Evolutionary conservation across 345 rosid species (phyloP), one percentile per base, ranked within the genome.

Genomic region (Hypericum androsaemum): DNA sequence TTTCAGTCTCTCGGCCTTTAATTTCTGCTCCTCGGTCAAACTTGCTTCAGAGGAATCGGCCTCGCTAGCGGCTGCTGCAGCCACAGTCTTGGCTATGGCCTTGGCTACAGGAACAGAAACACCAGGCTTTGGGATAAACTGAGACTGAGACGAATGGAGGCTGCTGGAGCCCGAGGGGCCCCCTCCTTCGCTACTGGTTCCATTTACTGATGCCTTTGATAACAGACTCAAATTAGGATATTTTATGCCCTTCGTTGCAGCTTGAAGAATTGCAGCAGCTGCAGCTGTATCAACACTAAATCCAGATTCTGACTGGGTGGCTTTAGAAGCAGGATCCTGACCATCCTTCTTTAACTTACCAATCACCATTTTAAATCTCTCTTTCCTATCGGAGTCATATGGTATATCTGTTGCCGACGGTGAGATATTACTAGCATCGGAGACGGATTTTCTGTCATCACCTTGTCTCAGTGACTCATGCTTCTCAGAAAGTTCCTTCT

Each of bases 251-350:
- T 79, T 78, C 39, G 78, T 83, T 53, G 88, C 98, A 6, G 82
- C 98, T 74, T 88, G 86, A 68, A 92, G 89, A 67, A 92, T 92
- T 48, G 96, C 97, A 42, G 94, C 97, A 12, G 85, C 89, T 10
- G 89, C 88, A 11, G 73, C 76, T 37, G 76, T 92, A 77, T 90
- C 89, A 36, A 88, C 77, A 57, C 47, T 65, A 52, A 92, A 77
- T 53, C 79, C 80, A 57, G 56, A 62, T 62, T 76, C 78, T 11
- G 64, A 79, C 62, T 68, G 72, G 46, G 73, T 37, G 37, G 73
- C 72, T 72, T 70, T 83, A 57, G 81, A 61, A 63, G 75, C 57
- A 56, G 66, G 77, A 7, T 75, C 86, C 41, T 69, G 73, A 39
- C 70, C 76, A 40, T 81, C 86, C 68, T 73, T 80, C 80, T 81